Evolutionary conservation across 176 grass and related monocot species (phyloP), one percentile per base, ranked within the genome.

Genomic region (Aegilops umbellulata): DNA sequence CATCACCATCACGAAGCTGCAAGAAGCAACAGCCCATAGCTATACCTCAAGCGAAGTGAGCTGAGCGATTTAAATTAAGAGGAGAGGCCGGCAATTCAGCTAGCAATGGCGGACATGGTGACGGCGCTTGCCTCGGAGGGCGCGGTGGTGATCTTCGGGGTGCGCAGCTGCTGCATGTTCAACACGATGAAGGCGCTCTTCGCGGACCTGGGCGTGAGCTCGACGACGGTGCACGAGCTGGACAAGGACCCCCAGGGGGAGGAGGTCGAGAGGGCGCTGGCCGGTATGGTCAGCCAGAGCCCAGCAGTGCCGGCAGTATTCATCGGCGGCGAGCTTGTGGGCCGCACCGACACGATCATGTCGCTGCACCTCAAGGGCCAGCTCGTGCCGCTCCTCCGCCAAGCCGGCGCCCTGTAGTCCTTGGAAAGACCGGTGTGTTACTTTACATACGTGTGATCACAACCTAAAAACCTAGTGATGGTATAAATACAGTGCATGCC

Each of bases 91-190:
- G 49, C 49, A 53, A 55, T 7, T 20, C 46, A 19, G 49, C 49
- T 53, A 53, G 49, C 49, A 82, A 82, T 87, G 79, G 53, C 76
- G 89, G 89, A 94, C 4, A 83, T 81, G 22, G 87, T 94, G 53
- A 17, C 57, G 24, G 79, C 19, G 64, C 26, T 94, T 46, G 80
- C 87, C 10, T 87, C 81, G 15, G 61, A 92, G 69, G 39, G 78
- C 12, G 77, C 87, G 27, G 90, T 94, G 71, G 87, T 94, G 86
- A 92, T 94, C 64, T 94, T 94, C 76, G 85, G 71, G 2, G 57
- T 49, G 83, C 92, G 90, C 81, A 87, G 83, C 46, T 92, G 87
- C 61, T 94, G 77, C 90, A 85, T 92, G 90, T 92, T 84, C 65
- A 81, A 90, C 72, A 64, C 81, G 1, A 77, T 94, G 86, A 92